Conservation (phyloP, 768 basidiomycete genomes). For the Mrakia blollopis region DNA sequence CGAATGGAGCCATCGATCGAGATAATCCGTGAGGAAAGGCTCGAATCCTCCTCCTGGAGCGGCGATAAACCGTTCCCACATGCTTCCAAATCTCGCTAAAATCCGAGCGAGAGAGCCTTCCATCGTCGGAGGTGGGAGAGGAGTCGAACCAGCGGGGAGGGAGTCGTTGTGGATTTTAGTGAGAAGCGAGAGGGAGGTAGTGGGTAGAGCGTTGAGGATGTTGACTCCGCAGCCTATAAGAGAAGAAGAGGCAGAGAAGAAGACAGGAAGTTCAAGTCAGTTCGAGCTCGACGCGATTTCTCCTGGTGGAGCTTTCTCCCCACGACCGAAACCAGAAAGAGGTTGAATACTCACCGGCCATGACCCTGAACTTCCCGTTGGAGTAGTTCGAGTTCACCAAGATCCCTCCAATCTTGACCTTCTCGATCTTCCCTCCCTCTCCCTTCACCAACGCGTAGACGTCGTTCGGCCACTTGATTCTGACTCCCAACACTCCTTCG, state of each 20-base stretch:
- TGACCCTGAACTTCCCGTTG: slow-evolving; percentile 65
- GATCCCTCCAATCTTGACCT: slow-evolving; percentile 78
- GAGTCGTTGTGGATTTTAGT: slow-evolving; percentile 44
- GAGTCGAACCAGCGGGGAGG: slow-evolving; percentile 19
- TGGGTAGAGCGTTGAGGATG: slow-evolving; percentile 72
- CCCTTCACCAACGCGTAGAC: slow-evolving; percentile 61
- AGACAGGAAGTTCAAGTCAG: background rate
- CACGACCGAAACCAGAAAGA: background rate
- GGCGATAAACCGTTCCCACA: slow-evolving; percentile 70
- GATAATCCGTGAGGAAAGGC: slow-evolving; percentile 74
- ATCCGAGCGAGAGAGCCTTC: slow-evolving; percentile 72
- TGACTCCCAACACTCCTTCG: slow-evolving; percentile 55
- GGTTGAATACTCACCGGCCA: slow-evolving; percentile 61
- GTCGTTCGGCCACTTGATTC: slow-evolving; percentile 97
- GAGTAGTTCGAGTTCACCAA: slow-evolving; percentile 80
- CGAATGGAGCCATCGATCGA: slow-evolving; percentile 85
- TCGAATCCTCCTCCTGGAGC: slow-evolving; percentile 62
- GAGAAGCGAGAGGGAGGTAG: slow-evolving; percentile 73
- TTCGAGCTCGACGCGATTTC: slow-evolving; percentile 13
- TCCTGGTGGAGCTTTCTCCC: background rate
- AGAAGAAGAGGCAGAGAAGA: background rate
- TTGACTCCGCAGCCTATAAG: slow-evolving; percentile 79
- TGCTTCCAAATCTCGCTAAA: slow-evolving; percentile 65
- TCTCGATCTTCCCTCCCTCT: slow-evolving; percentile 51
- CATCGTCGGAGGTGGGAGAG: slow-evolving; percentile 53